Base-by-base conservation (phyloP, 2,329 filamentous ascomycete genomes). In the Basipetospora chlamydospora region DNA sequence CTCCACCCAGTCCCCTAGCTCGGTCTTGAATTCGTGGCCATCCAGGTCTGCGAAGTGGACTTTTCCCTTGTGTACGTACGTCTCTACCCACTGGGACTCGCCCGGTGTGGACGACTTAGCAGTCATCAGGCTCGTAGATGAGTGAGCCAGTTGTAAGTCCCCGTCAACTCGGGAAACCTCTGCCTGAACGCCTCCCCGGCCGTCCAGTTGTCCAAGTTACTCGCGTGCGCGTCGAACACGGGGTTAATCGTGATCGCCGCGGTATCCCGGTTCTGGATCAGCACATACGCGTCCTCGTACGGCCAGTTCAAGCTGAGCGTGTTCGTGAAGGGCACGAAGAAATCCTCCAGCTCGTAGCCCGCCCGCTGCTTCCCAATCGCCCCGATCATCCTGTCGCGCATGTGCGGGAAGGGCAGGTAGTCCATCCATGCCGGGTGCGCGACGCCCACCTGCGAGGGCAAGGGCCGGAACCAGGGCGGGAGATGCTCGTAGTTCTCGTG, bases 301-400 rank as follows among this genome's bases (percentile, higher is more conserved):
- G 80, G 80, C 86, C 86, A 95, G 46, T 87, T 90, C 12, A 94
- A 55, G 18, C 70, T 75, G 17, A 94, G 50, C 0, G 78, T 86
- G 1, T 68, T 73, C 1, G 82, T 90, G 53, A 77, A 93, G 0
- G 82, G 80, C 13, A 88, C 71, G 53, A 88, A 90, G 62, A 87
- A 92, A 46, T 80, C 72, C 39, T 87, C 79, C 48, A 92, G 88
- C 0, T 71, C 63, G 39, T 77, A 77, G n/a, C n/a, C n/a, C n/a
- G n/a, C n/a, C n/a, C n/a, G n/a, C n/a, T n/a, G n/a, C 15, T 30
- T 28, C 67, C 58, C 55, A 35, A 72, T 68, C 1, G 63, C 54
- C 17, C 60, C 54, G 17, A 77, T 63, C 28, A 86, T 59, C 16
- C 62, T 64, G 41, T 86, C 79, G 20, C 85, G 77, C 70, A 90